A percentile compares a stretch with the other conserved stretches of the same genome.
These are phyloP conservation scores for Trypethelium eluteriae DNA, from an alignment of 495 filamentous ascomycete genomes.

Conservation along the genomic window DNA sequence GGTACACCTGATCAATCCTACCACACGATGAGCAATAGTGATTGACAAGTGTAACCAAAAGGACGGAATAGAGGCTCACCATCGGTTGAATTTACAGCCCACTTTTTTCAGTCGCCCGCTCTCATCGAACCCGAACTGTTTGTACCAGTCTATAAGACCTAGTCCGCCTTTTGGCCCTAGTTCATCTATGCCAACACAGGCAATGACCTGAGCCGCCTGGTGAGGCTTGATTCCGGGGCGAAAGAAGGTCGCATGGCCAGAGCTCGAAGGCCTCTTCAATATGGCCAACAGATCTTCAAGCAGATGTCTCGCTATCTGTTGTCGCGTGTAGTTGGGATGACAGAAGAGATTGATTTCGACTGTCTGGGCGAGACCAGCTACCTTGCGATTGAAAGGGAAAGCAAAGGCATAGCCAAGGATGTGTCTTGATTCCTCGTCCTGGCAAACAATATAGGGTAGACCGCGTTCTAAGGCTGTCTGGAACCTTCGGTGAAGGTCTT, in stretches of 20 bases:
- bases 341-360: slow-evolving; percentile 17
- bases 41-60: background rate
- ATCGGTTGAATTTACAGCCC: slow-evolving; percentile 14
- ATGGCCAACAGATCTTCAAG: slow-evolving; percentile 12
- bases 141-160: slow-evolving; percentile 16
- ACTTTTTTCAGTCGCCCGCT: slow-evolving; percentile 14
- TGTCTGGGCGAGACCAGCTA: slow-evolving; percentile 10
- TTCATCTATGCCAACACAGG: slow-evolving; percentile 11
- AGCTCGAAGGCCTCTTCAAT: slow-evolving; percentile 5
- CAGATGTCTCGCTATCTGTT: slow-evolving; percentile 11
- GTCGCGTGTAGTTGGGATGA: slow-evolving; percentile 13
- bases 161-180: slow-evolving; percentile 1
- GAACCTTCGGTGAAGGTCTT: background rate
- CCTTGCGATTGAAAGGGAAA: slow-evolving; percentile 11
- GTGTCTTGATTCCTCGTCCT: background rate
- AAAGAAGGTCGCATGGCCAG: slow-evolving; percentile 5
- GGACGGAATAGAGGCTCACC: background rate
- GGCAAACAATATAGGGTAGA: slow-evolving; percentile 12
- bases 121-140: slow-evolving; percentile 14
- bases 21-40: background rate
- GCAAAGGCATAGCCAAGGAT: slow-evolving; percentile 14
- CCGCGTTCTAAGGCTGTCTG: background rate
- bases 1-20: slow-evolving; percentile 9
- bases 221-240: background rate
- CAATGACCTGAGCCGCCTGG: slow-evolving; percentile 12